Evolutionary conservation across 352 stramenopile genomes (phyloP), one percentile per base, ranked within the genome.

Genomic region (Blastocystis sp.): DNA sequence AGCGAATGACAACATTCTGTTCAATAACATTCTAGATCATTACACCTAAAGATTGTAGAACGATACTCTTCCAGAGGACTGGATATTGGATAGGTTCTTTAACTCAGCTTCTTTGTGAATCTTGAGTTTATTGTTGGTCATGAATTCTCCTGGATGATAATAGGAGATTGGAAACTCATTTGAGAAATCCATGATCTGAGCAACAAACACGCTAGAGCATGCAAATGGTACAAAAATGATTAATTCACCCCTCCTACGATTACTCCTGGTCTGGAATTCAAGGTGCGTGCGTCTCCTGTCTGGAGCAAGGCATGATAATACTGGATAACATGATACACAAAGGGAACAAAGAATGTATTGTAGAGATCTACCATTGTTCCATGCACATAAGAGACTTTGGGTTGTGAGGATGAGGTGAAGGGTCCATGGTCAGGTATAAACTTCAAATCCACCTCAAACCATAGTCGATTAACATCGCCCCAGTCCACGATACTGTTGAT

Each of bases 361-460:
- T 81, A 81, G 15, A 81, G 48, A 6, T 81, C 70, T 15, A 81
- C 53, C 70, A 81, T 81, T 15, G 70, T 81, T 81, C 53, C 44
- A 30, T 33, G 51, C 42, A 24, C n/a, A 56, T 56, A 24, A 56
- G 37, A 6, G 7, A 7, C 15, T 27, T 70, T 48, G 60, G 33
- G 4, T 48, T 33, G 24, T 19, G 33, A 33, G 33, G 64, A 30
- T 27, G 27, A 9, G 35, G 54, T 22, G 24, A 22, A 35, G 24
- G 19, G 42, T 54, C 6, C n/a, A 48, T 48, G 9, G 11, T 81
- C 44, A 2, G 22, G 22, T 3, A 62, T 9, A 3, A 60, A 60
- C 17, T 24, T 59, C 19, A 81, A 9, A 33, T 64, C 44, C 15
- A 81, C 27, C 24, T 24, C 70, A 56, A 81, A 62, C 70, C 70